phyloP scores from a whole-genome alignment of 768 basidiomycete species.

The Pilatotrama ljubarskyi region DNA sequence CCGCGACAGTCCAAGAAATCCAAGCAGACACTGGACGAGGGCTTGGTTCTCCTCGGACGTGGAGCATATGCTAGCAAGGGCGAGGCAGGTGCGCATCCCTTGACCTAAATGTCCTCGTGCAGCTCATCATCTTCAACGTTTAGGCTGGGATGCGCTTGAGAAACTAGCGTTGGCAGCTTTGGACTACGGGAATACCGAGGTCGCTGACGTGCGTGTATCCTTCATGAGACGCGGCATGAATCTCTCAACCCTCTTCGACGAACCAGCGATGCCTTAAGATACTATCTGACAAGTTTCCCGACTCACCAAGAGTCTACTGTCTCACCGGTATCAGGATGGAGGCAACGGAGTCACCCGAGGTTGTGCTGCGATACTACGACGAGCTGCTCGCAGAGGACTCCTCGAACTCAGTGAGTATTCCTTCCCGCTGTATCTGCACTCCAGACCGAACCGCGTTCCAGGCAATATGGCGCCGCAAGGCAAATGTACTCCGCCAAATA shows the following conservation, averaged over 20 bases:
- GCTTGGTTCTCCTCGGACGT: slow-evolving; percentile 32
- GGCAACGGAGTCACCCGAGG: slow-evolving; percentile 54
- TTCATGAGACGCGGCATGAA: background rate
- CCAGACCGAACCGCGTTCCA: slow-evolving; percentile 23
- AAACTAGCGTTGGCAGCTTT: slow-evolving; percentile 77
- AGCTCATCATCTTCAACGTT: background rate
- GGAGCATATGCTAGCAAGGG: slow-evolving; percentile 31
- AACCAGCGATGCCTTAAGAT: slow-evolving; percentile 60
- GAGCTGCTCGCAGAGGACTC: slow-evolving; percentile 61
- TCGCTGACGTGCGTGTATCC: slow-evolving; percentile 67
- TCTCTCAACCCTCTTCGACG: background rate
- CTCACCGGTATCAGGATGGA: slow-evolving; percentile 82
- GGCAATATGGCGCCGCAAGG: slow-evolving; percentile 81
- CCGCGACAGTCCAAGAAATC: slow-evolving; percentile 33
- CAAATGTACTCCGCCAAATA: slow-evolving; percentile 64
- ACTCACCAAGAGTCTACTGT: slow-evolving; percentile 76
- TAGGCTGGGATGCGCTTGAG: slow-evolving; percentile 82
- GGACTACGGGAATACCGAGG: slow-evolving; percentile 68
- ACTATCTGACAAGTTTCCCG: slow-evolving; percentile 68
- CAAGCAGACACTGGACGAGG: slow-evolving; percentile 36
- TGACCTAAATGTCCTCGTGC: background rate
- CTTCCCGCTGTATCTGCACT: background rate
- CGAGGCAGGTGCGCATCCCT: slow-evolving; percentile 33
- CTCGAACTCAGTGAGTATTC: slow-evolving; percentile 62
- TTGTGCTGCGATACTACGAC: slow-evolving; percentile 65